phyloP scores from a whole-genome alignment of 2,329 filamentous ascomycete species.

The Xylaria sp. region DNA sequence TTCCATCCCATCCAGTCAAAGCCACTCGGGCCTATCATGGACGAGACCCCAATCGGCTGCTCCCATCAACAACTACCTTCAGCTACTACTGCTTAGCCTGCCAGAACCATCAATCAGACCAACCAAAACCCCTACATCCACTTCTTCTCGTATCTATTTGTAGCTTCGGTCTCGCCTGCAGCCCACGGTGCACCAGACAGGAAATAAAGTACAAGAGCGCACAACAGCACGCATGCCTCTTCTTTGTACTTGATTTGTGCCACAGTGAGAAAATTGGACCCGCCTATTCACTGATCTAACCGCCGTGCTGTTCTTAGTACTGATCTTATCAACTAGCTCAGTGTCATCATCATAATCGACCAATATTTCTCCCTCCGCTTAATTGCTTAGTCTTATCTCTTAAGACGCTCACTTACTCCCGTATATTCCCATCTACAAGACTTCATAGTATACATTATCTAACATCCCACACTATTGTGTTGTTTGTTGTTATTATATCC shows the following conservation, averaged over 20 bases:
- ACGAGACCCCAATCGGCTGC: constrained; percentile 19
- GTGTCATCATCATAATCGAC: constrained; percentile 24
- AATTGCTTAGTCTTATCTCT: constrained; percentile 20
- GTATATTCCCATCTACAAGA: not conserved
- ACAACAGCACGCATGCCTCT: constrained; percentile 3
- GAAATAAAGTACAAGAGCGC: constrained; percentile 10
- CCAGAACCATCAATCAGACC: constrained; percentile 17
- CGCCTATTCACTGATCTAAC: constrained; percentile 1
- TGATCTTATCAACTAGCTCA: constrained; percentile 8
- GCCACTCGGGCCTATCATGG: constrained; percentile 21
- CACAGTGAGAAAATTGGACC: constrained; percentile 25
- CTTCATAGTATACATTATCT: not conserved
- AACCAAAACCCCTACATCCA: constrained; percentile 30
- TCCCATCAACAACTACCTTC: constrained; percentile 20
- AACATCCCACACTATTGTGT: constrained; percentile 7
- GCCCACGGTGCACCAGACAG: constrained; percentile 8
- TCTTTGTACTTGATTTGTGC: constrained; percentile 17
- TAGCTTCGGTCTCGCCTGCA: constrained; percentile 30
- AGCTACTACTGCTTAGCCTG: constrained; percentile 25
- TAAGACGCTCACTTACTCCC: constrained; percentile 7
- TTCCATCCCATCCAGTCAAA: not conserved
- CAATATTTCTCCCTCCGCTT: not conserved
- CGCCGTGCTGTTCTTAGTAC: not conserved
- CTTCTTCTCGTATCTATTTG: constrained; percentile 36
- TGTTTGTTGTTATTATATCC: not conserved